Base-by-base conservation (phyloP, 2,329 filamentous ascomycete species). In the Botrytis galanthina region DNA sequence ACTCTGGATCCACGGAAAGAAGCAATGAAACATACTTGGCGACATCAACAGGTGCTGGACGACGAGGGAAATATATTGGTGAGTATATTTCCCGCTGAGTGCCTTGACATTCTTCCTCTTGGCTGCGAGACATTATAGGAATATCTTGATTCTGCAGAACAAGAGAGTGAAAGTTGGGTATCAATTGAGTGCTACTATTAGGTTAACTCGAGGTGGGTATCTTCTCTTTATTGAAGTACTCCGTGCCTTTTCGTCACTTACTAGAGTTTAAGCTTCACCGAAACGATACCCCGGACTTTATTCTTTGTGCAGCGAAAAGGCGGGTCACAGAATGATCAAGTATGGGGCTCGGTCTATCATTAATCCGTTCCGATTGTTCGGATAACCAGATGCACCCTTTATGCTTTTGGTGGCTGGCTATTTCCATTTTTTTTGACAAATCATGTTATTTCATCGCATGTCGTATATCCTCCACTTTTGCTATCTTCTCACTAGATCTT, bases 1-100 rank as follows among this genome's bases (percentile, higher is more conserved):
- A 68, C 22, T 12, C 22, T 18, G 35, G 18, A 18, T 57, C 32
- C 5, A 59, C 4, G n/a, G 48, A 69, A 42, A 32, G n/a, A 16
- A 14, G 22, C 4, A 37, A 12, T 6, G 48, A 42, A 59, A 59
- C 37, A 59, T 69, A 57, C 66, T 44, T 57, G 1, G 66, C 48
- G 20, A 69, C 66, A 42, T 69, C 66, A 32, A 69, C 51, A 16
- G 66, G 66, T 42, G 66, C 48, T 20, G 66, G 20, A 32, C 66
- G 66, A 69, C 48, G 35, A 16, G 37, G 66, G 22, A 69, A 69
- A 48, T 69, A 69, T 8, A 69, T 57, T 42, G 66, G 66, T 18
- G 66, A 69, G 20, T 69, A 69, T 69, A 44, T n/a, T 51, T 54
- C 66, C 60, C 14, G 61, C 10, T 67, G 29, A n/a, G 66, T 8